A percentile compares a stretch with the other conserved stretches of the same genome.
Conservation (phyloP, 192 early-diverging fungal genomes). For the Allomyces macrogynus region DNA sequence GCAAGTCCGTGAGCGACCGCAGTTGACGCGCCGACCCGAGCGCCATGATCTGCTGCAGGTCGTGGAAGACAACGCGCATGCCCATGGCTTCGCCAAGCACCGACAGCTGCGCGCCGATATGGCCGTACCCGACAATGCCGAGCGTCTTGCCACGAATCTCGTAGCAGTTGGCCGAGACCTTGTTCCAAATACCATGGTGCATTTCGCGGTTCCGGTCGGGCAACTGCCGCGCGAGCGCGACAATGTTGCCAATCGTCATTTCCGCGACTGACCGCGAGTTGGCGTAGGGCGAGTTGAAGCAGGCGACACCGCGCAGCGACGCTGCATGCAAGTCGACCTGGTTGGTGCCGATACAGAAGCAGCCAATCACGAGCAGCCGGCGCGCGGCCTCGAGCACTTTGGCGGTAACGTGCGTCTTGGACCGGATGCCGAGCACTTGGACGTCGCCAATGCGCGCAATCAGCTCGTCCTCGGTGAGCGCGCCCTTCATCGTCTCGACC, state of each 20-base stretch:
- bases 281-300: constrained; percentile 97
- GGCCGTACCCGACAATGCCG: constrained; percentile 95
- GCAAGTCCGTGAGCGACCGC: constrained; percentile 56
- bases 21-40: constrained; percentile 64
- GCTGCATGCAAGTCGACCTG: constrained; percentile 83
- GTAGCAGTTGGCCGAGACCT: constrained; percentile 61
- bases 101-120: constrained; percentile 94
- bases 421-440: constrained; percentile 80
- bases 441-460: constrained; percentile 89
- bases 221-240: constrained; percentile 72
- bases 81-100: constrained; percentile 91
- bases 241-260: constrained; percentile 82
- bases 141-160: constrained; percentile 93
- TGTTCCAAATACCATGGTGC: constrained; percentile 86
- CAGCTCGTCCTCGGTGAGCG: constrained; percentile 63
- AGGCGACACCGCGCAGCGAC: constrained; percentile 69
- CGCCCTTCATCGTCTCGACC: constrained; percentile 23
- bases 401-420: constrained; percentile 86
- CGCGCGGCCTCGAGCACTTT: constrained; percentile 71
- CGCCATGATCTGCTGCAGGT: constrained; percentile 74
- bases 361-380: constrained; percentile 72
- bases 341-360: constrained; percentile 92
- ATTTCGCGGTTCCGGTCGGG: constrained; percentile 87
- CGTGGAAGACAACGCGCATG: constrained; percentile 84
- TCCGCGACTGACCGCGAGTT: constrained; percentile 93